Evolutionary conservation across 1,284 basidiomycete species (phyloP), one percentile per base, ranked within the genome.

Genomic region (Rhodotorula sp.): DNA sequence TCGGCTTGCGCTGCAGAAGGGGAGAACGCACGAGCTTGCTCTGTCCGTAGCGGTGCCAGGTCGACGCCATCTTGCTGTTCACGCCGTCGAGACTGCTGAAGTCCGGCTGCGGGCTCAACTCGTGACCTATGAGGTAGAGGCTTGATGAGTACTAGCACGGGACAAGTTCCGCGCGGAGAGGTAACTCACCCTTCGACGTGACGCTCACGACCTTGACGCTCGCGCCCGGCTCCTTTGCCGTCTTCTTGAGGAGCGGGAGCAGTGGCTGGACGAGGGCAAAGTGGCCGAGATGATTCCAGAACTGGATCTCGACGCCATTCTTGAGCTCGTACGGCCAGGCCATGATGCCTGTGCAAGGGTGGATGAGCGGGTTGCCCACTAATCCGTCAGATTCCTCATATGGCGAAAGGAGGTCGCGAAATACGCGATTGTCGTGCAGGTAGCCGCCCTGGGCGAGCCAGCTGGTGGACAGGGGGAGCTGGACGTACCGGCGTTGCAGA

Each of bases 401-500:
- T n/a, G n/a, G n/a, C n/a, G n/a, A n/a, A n/a, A n/a, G n/a, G n/a
- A n/a, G n/a, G n/a, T n/a, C n/a, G n/a, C n/a, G n/a, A n/a, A n/a
- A n/a, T n/a, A n/a, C n/a, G n/a, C n/a, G n/a, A n/a, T n/a, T n/a
- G n/a, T n/a, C n/a, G n/a, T n/a, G n/a, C n/a, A n/a, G n/a, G n/a
- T n/a, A n/a, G n/a, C n/a, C n/a, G n/a, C n/a, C n/a, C n/a, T n/a
- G n/a, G n/a, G n/a, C n/a, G n/a, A n/a, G n/a, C n/a, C n/a, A 44
- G 44, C 15, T 10, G 13, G 19, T 19, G 44, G 4, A 44, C 5
- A 21, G 9, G 44, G 21, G 44, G 4, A 19, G 21, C 9, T 4
- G 9, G 15, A 44, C 44, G 19, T 19, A 44, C 44, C 81, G 19
- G 81, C 73, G 34, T 81, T 81, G 70, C 80, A 76, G 37, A 82